phyloP scores from a whole-genome alignment of 192 early-diverging fungal genomes.

The Spinellus fusiger region DNA sequence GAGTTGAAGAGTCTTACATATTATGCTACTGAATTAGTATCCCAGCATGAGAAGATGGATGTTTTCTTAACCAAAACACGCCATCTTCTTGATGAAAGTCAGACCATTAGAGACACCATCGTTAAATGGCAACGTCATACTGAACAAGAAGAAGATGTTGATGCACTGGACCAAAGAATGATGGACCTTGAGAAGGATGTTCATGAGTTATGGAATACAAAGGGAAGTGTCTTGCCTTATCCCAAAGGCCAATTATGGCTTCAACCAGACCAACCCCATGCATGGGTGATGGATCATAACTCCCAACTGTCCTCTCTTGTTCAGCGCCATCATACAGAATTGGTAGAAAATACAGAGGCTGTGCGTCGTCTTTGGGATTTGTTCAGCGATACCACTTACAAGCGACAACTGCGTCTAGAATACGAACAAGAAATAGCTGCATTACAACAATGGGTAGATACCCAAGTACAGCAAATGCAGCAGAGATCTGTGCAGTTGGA shows the following conservation, averaged over 20 bases:
- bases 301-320: background rate
- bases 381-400: background rate
- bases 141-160: background rate
- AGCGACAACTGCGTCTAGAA: background rate
- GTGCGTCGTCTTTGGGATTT: background rate
- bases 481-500: background rate
- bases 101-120: background rate
- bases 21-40: background rate
- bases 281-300: background rate
- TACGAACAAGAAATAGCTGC: background rate
- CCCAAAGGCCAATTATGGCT: background rate
- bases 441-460: constrained; percentile 6
- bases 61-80: background rate
- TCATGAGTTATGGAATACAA: background rate
- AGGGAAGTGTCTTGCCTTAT: background rate
- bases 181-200: background rate
- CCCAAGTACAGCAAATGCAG: background rate
- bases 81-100: background rate
- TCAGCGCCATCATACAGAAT: background rate
- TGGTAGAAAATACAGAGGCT: background rate
- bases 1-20: no score
- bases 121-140: background rate
- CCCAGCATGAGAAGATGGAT: background rate
- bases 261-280: background rate
- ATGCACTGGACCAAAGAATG: background rate